Base-by-base conservation (phyloP, 768 basidiomycete genomes). In the Dictyophora rubrovolvata region DNA sequence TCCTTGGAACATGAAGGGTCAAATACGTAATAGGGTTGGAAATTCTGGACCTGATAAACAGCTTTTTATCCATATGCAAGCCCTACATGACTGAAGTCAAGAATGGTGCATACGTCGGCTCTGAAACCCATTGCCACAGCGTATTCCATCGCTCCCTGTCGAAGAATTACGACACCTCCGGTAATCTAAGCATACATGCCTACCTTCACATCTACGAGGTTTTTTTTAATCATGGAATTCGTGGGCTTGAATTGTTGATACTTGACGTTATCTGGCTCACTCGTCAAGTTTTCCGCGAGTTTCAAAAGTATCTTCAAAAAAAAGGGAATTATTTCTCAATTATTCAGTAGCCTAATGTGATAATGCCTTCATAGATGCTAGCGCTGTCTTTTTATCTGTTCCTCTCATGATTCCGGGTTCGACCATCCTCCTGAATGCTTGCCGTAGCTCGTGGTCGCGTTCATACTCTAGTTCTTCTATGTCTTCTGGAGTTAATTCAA, bases 341-440 rank as follows among this genome's bases (percentile, higher is more conserved):
- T 56, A 54, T 12, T 60, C 53, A 46, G 51, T 34, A 60, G 60
- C 22, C n/a, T 34, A n/a, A n/a, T 36, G 55, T 64, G 59, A 52
- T 62, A 54, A 58, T 77, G 84, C 89, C 77, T 82, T 82, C 63
- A 92, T 72, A 57, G 87, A 78, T 59, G 78, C 76, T 62, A 79
- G 67, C 1, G 85, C 83, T 55, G 79, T 74, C 53, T 78, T 79
- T 62, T 78, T 79, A 12, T 84, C 69, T 67, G 90, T 90, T 5
- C 81, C 85, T 1, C 89, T 79, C 54, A 79, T 65, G 64, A 92
- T 90, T 14, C 87, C 88, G 49, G 87, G 87, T 64, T 91, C 86
- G 60, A 91, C 78, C 60, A 91, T 73, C 42, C 89, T 76, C 48
- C 89, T 79, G 69, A 91, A 90, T 58, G 74, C 74, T 66, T 85